A percentile compares a stretch with the other conserved stretches of the same genome.
These are phyloP conservation scores for Dimargaris cristalligena DNA, from an alignment of 192 early-diverging fungal species.

Conservation along the genomic window DNA sequence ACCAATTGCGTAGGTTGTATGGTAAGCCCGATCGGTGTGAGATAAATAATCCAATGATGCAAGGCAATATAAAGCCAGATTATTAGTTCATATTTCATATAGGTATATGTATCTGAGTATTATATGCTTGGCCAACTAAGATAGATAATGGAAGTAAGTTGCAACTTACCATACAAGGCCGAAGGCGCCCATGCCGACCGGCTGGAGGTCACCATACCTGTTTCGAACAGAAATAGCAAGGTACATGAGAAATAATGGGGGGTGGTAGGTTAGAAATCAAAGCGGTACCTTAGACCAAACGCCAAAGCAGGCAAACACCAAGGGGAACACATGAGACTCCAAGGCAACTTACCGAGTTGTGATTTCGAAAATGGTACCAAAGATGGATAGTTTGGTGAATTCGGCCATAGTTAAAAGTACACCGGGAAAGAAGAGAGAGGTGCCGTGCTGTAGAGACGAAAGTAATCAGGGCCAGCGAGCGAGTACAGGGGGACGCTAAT, in stretches of 20 bases:
- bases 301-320: neutral
- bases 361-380: constrained; percentile 72
- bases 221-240: neutral
- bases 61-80: too few relatives aligned
- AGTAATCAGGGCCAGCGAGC: too few relatives aligned
- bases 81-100: too few relatives aligned
- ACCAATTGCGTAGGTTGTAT: too few relatives aligned
- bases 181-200: constrained; percentile 95
- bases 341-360: constrained; percentile 38
- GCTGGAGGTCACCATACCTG: constrained; percentile 81
- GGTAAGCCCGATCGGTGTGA: too few relatives aligned
- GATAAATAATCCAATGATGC: too few relatives aligned
- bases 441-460: too few relatives aligned
- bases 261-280: neutral
- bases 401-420: constrained; percentile 43
- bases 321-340: neutral
- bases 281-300: neutral
- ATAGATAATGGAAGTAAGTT: neutral
- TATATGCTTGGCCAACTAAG: neutral
- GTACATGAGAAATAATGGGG: neutral
- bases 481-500: too few relatives aligned
- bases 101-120: neutral
- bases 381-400: constrained; percentile 59
- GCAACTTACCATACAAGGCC: constrained; percentile 81
- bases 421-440: too few relatives aligned